These are phyloP conservation scores for Deuterostichococcus epilithicus DNA, from an alignment of 139 green algal genomes.

Conservation along the genomic window DNA sequence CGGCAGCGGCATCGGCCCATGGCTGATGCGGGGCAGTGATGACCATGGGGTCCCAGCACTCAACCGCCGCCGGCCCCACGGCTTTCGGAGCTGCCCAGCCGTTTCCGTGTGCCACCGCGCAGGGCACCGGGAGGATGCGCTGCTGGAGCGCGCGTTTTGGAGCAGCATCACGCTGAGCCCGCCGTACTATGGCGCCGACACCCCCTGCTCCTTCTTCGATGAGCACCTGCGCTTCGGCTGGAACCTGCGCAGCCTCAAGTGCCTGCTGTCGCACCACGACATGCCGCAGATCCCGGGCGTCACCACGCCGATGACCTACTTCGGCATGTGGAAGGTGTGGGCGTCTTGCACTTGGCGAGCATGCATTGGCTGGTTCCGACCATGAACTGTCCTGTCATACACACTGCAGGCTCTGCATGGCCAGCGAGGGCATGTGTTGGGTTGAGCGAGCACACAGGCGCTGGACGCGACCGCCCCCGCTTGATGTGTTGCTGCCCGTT, in stretches of 20 bases:
- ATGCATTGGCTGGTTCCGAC: too few species aligned
- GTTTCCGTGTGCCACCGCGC: not conserved
- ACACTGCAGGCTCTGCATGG: too few species aligned
- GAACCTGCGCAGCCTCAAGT: slow-evolving; percentile 67
- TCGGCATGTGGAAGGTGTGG: slow-evolving; percentile 63
- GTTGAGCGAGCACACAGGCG: too few species aligned
- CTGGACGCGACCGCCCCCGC: too few species aligned
- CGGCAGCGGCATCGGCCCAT: too few species aligned
- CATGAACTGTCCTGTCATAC: too few species aligned
- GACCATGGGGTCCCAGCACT: slow-evolving; percentile 1
- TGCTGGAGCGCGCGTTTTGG: slow-evolving; percentile 74
- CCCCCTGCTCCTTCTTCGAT: slow-evolving; percentile 70
- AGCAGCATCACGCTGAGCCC: slow-evolving; percentile 65
- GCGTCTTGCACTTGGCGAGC: too few species aligned
- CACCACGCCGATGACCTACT: slow-evolving; percentile 83
- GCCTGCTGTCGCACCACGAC: slow-evolving; percentile 51
- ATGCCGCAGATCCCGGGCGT: slow-evolving; percentile 74
- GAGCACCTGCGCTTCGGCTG: slow-evolving; percentile 43
- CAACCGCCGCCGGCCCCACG: slow-evolving; percentile 1
- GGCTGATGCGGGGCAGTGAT: slow-evolving; percentile 35
- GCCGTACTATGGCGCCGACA: slow-evolving; percentile 87
- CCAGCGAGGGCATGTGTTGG: too few species aligned
- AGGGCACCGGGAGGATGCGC: slow-evolving; percentile 20
- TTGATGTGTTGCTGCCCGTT: slow-evolving; percentile 1
- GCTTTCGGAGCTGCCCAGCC: slow-evolving; percentile 11